These are phyloP conservation scores for Dothistroma pini DNA, from an alignment of 2,329 filamentous ascomycete species.

Conservation along the genomic window DNA sequence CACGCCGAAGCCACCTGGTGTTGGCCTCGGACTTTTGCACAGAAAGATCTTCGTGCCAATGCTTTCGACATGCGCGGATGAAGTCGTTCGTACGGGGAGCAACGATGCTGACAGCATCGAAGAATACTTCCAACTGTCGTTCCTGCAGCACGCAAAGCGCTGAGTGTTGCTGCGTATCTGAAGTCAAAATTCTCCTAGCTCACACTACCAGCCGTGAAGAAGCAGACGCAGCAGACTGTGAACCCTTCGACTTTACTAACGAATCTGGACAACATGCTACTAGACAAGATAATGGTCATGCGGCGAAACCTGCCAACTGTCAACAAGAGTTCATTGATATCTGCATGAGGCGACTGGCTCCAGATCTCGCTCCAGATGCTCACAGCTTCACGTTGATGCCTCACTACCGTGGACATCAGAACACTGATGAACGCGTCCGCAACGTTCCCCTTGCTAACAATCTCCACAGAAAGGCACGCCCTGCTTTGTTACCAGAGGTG, in stretches of 20 bases:
- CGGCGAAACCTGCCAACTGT: neutral
- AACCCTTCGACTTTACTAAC: neutral
- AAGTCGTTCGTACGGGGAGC: neutral
- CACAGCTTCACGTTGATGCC: no score
- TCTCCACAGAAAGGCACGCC: no score
- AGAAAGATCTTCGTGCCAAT: neutral
- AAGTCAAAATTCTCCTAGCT: no score
- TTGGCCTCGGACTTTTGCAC: neutral
- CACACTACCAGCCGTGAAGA: neutral
- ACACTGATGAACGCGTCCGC: no score
- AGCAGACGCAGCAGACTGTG: neutral
- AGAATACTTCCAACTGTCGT: neutral
- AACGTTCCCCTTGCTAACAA: no score
- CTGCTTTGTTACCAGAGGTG: no score
- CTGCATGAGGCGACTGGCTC: neutral
- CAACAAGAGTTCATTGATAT: neutral
- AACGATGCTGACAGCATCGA: neutral
- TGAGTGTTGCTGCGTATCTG: neutral
- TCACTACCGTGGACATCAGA: no score
- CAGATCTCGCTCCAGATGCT: no score
- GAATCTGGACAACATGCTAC: neutral
- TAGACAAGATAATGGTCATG: neutral
- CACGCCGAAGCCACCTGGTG: neutral
- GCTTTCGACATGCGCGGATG: neutral
- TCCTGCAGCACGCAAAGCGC: neutral